A percentile compares a stretch with the other conserved stretches of the same genome.
Conservation (phyloP, 164 flowering plant species). For the Sedum album region DNA sequence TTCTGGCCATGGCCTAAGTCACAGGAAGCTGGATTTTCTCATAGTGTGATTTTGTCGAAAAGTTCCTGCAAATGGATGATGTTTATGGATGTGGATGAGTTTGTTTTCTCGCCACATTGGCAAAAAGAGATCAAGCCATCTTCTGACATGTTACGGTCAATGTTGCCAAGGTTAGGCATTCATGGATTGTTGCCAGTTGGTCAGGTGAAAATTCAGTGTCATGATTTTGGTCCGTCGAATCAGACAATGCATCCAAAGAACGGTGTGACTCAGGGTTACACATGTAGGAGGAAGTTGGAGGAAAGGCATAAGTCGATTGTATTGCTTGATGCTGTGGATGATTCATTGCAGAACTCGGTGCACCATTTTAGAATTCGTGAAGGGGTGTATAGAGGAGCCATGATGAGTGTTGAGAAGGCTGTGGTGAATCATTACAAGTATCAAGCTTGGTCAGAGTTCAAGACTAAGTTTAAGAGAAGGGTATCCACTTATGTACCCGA, state of each 20-base stretch:
- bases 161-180: not conserved
- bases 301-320: conserved; percentile 81
- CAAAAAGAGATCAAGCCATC: not conserved
- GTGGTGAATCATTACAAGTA: conserved; percentile 88
- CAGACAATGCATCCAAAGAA: conserved; percentile 38
- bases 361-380: conserved; percentile 61
- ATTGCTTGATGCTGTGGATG: conserved; percentile 38
- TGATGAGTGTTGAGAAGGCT: conserved; percentile 13
- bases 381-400: conserved; percentile 21
- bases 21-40: conserved; percentile 95
- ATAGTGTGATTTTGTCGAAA: conserved; percentile 32
- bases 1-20: conserved; percentile 88
- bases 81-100: conserved; percentile 64
- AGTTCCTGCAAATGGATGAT: conserved; percentile 65
- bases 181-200: conserved; percentile 25
- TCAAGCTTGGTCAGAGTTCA: conserved; percentile 93
- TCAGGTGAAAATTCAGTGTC: conserved; percentile 42
- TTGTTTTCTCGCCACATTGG: conserved; percentile 23
- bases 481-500: conserved; percentile 88
- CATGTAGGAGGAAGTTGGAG: conserved; percentile 40
- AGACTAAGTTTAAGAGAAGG: conserved; percentile 67
- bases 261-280: conserved; percentile 90
- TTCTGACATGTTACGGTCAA: not conserved
- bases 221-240: conserved; percentile 81
- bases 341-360: conserved; percentile 44